Base-by-base conservation (phyloP, 1,284 basidiomycete species). In the Cutaneotrichosporon dermatis region DNA sequence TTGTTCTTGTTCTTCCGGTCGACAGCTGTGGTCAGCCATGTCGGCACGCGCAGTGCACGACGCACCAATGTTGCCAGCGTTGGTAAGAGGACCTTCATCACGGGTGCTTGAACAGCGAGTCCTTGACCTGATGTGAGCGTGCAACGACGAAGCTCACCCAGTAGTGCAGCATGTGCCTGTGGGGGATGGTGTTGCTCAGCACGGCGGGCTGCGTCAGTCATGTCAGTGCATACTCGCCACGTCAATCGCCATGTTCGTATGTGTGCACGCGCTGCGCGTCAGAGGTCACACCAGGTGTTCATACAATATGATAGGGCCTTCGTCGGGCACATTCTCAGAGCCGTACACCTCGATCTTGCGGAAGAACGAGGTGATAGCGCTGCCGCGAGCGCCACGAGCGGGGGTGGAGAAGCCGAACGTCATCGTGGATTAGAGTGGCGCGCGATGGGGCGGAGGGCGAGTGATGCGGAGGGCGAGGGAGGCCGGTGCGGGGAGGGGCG, bases 161-260 rank as follows among this genome's bases (percentile, higher is more conserved):
- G 76, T 96, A 98, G 75, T 97, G 91, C 50, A 98, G 59, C n/a
- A 55, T 58, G 63, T 66, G 69, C 1, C 67, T 66, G 54, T 76
- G 71, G 15, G 77, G 77, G 16, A 79, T 64, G 10, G 76, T 76
- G 54, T 65, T 72, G 50, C 74, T 76, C 60, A 79, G 58, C 4
- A 75, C 61, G 0, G 75, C 75, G 25, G 77, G 75, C 77, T 79
- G 59, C 1, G 48, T 57, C 13, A 59, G 50, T 25, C 51, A 62
- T 33, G 54, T 6, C 40, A 3, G 35, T 25, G 11, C 6, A n/a
- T 46, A 15, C 4, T 25, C 3, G 81, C 88, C 74, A 93, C 91
- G 88, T 93, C 91, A 39, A 94, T 83, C 81, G 92, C 91, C 90
- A 93, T 93, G 74, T 92, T 93, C 70, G 90, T 87, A 75, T 93